Evolutionary conservation across 2,329 filamentous ascomycete species (phyloP), one percentile per base, ranked within the genome.

Genomic region (Claviceps sp.): DNA sequence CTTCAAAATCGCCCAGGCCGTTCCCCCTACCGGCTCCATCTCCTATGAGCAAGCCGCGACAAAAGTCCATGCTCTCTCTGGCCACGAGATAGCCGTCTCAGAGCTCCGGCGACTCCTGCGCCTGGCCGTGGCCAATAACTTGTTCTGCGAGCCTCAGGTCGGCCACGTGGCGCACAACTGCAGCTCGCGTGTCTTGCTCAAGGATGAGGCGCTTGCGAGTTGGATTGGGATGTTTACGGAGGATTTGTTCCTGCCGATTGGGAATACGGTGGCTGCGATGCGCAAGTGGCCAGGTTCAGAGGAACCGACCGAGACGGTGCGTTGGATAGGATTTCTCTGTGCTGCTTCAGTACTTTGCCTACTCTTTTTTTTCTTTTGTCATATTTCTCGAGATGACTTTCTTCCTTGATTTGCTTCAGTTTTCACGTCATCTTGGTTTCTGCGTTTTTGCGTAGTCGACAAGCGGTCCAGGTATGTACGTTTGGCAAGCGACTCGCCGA

Each of bases 161-260:
- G 69, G 66, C 2, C 57, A 60, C 14, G 66, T 74, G 4, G 64
- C 66, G 2, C 71, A 74, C 54, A 72, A 67, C 16, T 57, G 61
- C 7, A 55, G 58, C 1, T 68, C 66, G 23, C 60, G 59, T 6
- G 50, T 66, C 6, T 54, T 71, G 3, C 53, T 62, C 1, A 57
- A 63, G 17, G 61, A 65, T 40, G 56, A 55, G 2, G 50, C 55
- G 6, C 52, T 66, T 9, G 57, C 54, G 9, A 63, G 59, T 54
- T 69, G 66, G 66, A 59, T 64, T 0, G 60, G 59, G 40, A 59
- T 66, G 23, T 60, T 56, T 22, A 59, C 52, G 13, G 53, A 60
- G 6, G 64, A 69, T 43, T 53, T 67, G 36, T 60, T 62, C 55
- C 59, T 59, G 2, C 59, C 64, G 4, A 57, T 63, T 4, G 58